Percentiles rank a stretch among this genome's conserved stretches.
phyloP scores from a whole-genome alignment of 257 asterid species.

The Cruciata laevipes region DNA sequence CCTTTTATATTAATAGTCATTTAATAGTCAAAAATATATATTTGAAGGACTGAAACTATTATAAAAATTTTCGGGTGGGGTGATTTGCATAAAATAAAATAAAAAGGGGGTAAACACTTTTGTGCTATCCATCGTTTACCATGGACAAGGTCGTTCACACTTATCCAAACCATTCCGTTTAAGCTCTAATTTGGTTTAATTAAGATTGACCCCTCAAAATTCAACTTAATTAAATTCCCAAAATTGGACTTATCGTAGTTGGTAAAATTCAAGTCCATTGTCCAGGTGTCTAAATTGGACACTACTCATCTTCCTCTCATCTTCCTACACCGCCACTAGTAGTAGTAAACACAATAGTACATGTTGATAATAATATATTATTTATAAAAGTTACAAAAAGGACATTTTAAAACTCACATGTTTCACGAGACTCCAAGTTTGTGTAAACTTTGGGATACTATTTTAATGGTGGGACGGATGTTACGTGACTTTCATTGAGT shows the following conservation, averaged over 20 bases:
- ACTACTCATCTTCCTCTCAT: background rate
- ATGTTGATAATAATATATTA: background rate
- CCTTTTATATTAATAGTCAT: too few relatives aligned
- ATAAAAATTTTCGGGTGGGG: too few relatives aligned
- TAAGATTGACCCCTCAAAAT: background rate
- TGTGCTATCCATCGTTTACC: background rate
- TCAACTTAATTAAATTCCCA: background rate
- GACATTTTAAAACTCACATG: background rate
- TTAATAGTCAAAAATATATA: too few relatives aligned
- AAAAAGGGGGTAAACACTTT: background rate
- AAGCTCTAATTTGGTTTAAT: too few relatives aligned
- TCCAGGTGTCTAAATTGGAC: too few relatives aligned
- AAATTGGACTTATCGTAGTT: background rate
- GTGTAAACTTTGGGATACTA: background rate
- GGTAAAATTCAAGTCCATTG: background rate
- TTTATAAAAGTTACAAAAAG: background rate
- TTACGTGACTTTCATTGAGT: background rate
- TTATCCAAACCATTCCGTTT: background rate
- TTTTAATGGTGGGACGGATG: background rate
- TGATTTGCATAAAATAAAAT: too few relatives aligned
- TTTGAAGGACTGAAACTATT: too few relatives aligned
- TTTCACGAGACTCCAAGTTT: background rate
- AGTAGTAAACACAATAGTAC: background rate
- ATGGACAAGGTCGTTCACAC: background rate
- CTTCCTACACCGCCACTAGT: background rate